These are phyloP conservation scores for Luvunga scandens DNA, from an alignment of 345 rosid species.

Conservation along the genomic window DNA sequence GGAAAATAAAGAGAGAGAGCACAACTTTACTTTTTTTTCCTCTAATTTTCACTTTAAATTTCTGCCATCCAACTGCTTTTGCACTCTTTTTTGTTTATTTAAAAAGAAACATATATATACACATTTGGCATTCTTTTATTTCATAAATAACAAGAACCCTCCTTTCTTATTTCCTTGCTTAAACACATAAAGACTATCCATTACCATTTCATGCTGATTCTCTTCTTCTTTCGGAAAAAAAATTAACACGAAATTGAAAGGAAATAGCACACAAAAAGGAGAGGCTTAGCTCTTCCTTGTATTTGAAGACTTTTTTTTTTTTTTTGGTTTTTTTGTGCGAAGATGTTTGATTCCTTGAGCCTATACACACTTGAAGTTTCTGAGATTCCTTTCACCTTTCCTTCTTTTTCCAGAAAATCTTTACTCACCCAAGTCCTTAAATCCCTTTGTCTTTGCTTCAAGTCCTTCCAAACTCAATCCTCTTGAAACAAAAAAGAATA, in stretches of 20 bases:
- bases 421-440: conserved; percentile 24
- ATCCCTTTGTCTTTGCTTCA: conserved; percentile 36
- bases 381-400: conserved; percentile 53
- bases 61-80: conserved; percentile 45
- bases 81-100: background rate
- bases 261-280: conserved; percentile 30
- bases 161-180: conserved; percentile 16
- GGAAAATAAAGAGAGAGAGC: background rate
- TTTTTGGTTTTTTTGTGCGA: conserved; percentile 7
- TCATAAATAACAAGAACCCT: conserved; percentile 1
- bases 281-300: conserved; percentile 55
- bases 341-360: conserved; percentile 50
- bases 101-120: background rate
- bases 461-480: conserved; percentile 36
- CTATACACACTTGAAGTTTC: conserved; percentile 40
- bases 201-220: conserved; percentile 19
- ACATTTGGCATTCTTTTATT: background rate
- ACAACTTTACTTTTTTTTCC: conserved; percentile 43
- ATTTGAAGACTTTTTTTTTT: conserved; percentile 31
- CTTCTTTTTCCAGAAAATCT: conserved; percentile 32
- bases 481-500: conserved; percentile 18
- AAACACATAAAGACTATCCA: conserved; percentile 6
- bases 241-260: conserved; percentile 14
- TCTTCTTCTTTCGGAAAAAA: conserved; percentile 28
- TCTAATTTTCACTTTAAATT: conserved; percentile 44